These are phyloP conservation scores for Grifola frondosa DNA, from an alignment of 1,284 basidiomycete species.

Conservation along the genomic window DNA sequence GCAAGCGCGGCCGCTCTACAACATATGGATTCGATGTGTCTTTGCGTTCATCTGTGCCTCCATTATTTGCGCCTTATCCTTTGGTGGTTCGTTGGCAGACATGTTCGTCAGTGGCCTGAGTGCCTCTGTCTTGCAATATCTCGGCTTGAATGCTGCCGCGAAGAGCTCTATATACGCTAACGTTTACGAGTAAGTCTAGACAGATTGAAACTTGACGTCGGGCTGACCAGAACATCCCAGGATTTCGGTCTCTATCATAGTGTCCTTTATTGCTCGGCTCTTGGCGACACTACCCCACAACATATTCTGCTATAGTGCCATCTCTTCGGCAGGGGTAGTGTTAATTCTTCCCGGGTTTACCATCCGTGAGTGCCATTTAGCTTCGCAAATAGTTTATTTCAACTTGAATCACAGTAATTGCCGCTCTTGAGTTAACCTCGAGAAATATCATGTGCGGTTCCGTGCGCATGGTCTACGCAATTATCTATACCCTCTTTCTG, in stretches of 20 bases:
- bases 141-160: conserved; percentile 74
- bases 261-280: conserved; percentile 77
- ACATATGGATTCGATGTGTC: conserved; percentile 59
- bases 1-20: conserved; percentile 60
- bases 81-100: conserved; percentile 80
- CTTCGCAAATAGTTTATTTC: background rate
- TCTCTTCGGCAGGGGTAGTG: conserved; percentile 80
- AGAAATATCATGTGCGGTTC: conserved; percentile 82
- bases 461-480: conserved; percentile 86
- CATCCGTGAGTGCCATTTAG: conserved; percentile 48
- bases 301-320: conserved; percentile 80
- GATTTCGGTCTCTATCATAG: conserved; percentile 79
- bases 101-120: conserved; percentile 78
- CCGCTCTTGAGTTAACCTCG: conserved; percentile 81
- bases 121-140: conserved; percentile 69
- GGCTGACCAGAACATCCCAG: conserved; percentile 38
- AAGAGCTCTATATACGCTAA: conserved; percentile 85
- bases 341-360: conserved; percentile 80
- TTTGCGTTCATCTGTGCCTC: conserved; percentile 75
- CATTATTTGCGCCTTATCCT: conserved; percentile 78
- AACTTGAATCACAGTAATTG: conserved; percentile 58
- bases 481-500: conserved; percentile 84
- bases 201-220: background rate
- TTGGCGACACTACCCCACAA: conserved; percentile 67
- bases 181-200: conserved; percentile 77